Base-by-base conservation (phyloP, 2,329 filamentous ascomycete species). In the Hypoxylon sp. region DNA sequence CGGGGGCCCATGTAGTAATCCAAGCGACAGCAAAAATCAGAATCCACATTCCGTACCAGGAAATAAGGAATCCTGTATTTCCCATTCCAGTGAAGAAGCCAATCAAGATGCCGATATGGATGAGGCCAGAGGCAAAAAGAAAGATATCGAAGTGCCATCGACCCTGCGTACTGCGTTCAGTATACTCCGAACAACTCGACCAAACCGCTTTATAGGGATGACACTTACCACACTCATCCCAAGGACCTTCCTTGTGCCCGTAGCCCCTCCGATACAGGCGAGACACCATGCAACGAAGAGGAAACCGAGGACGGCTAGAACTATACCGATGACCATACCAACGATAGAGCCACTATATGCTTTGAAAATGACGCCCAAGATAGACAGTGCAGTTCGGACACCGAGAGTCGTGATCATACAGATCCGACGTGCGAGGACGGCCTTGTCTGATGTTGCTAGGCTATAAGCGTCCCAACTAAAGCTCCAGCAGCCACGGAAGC, bases 11-110 rank as follows among this genome's bases (percentile, higher is more conserved):
- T 5, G 53, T 67, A 21, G 64, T 52, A 46, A 70, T 60, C 64
- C 60, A 70, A 30, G 64, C 57, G n/a, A 57, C 61, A 36, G 55
- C 56, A 21, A 56, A 49, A 11, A 68, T 67, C 34, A 70, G 36
- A 60, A 70, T 45, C 67, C 67, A 70, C 60, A 70, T 70, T 11
- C 67, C 64, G 43, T 70, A 65, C 67, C 67, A 70, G 25, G 41
- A 68, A 5, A 67, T 28, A 13, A 70, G 21, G 28, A 57, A 65
- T 4, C 67, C 67, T 2, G 38, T 17, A 10, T 38, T 50, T 10
- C 64, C 60, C 52, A 70, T 61, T 0, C 57, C 46, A 17, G 41
- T 62, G 30, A 67, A 64, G 30, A 50, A 56, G 28, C 63, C 57
- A 38, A 59, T 14, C 13, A 65, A 9, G n/a, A 62, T 21, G 10